Evolutionary conservation across 1,284 basidiomycete species (phyloP).

Genomic region (Phellopilus nigrolimitatus): DNA sequence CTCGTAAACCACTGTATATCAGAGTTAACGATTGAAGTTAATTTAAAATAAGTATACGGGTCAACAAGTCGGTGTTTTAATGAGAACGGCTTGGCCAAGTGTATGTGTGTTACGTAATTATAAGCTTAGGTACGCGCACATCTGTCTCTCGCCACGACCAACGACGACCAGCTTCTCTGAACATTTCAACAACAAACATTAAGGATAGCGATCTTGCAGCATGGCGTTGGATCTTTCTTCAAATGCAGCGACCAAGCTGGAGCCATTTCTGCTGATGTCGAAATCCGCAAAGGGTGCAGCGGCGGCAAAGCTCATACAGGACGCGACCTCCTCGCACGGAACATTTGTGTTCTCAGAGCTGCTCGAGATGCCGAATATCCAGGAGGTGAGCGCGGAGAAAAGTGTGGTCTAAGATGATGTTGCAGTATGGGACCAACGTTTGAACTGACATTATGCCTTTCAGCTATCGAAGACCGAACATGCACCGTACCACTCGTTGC

Average conservation of each 20-base stretch:
- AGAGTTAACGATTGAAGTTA: too few relatives aligned
- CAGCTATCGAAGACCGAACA: conserved; percentile 65
- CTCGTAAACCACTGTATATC: too few relatives aligned
- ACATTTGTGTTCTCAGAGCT: conserved; percentile 90
- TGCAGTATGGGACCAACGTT: neutral
- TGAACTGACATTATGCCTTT: neutral
- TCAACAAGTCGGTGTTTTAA: too few relatives aligned
- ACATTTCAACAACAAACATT: too few relatives aligned
- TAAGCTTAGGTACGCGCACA: too few relatives aligned
- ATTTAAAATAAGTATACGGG: too few relatives aligned
- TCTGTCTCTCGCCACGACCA: too few relatives aligned
- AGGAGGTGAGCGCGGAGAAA: conserved; percentile 55
- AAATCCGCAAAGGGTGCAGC: conserved; percentile 88
- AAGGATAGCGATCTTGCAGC: too few relatives aligned
- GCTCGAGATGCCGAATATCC: conserved; percentile 75
- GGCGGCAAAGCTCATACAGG: conserved; percentile 81
- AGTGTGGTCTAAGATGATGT: neutral
- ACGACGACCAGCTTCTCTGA: too few relatives aligned
- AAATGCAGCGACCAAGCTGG: conserved; percentile 61
- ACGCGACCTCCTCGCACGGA: conserved; percentile 83
- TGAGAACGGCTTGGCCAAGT: too few relatives aligned
- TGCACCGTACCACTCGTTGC: conserved; percentile 52
- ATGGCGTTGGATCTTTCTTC: conserved; percentile 46
- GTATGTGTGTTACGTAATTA: too few relatives aligned
- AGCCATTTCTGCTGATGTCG: conserved; percentile 86